Evolutionary conservation across 306 rosid genomes (phyloP).

Genomic region (Cicer bijugum): DNA sequence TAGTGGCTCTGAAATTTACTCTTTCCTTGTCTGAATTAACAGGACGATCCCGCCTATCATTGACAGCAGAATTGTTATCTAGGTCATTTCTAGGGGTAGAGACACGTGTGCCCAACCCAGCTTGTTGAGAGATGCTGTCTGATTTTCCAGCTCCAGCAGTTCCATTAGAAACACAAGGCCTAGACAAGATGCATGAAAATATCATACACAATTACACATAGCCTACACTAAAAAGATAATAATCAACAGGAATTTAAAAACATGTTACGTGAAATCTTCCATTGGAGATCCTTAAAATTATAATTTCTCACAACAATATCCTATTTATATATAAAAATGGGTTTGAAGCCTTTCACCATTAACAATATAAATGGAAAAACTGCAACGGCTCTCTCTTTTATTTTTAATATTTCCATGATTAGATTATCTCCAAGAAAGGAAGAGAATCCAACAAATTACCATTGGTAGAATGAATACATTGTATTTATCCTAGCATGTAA

Average conservation of each 20-base stretch:
- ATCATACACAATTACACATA: constrained; percentile 42
- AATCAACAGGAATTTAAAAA: constrained; percentile 32
- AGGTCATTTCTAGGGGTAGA: constrained; percentile 70
- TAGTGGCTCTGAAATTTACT: constrained; percentile 67
- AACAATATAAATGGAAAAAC: constrained; percentile 26
- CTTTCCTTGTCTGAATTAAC: constrained; percentile 80
- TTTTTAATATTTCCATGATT: constrained; percentile 3
- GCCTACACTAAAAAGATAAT: constrained; percentile 38
- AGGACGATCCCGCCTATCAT: constrained; percentile 76
- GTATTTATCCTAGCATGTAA: constrained; percentile 12
- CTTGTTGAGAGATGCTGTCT: constrained; percentile 65
- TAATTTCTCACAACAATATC: constrained; percentile 26
- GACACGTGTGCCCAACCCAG: constrained; percentile 68
- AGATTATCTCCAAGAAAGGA: background rate
- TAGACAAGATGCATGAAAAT: constrained; percentile 44
- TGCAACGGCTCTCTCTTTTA: constrained; percentile 9
- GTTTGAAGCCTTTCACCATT: constrained; percentile 33
- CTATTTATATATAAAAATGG: constrained; percentile 1
- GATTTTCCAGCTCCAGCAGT: constrained; percentile 73
- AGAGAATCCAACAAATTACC: constrained; percentile 31
- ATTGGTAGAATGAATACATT: constrained; percentile 6
- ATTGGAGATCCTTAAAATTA: constrained; percentile 38
- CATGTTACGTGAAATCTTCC: constrained; percentile 27
- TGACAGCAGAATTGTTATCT: constrained; percentile 60
- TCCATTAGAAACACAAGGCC: constrained; percentile 74